Evolutionary conservation across 768 basidiomycete species (phyloP).

Genomic region (Cantharellus anzutake): DNA sequence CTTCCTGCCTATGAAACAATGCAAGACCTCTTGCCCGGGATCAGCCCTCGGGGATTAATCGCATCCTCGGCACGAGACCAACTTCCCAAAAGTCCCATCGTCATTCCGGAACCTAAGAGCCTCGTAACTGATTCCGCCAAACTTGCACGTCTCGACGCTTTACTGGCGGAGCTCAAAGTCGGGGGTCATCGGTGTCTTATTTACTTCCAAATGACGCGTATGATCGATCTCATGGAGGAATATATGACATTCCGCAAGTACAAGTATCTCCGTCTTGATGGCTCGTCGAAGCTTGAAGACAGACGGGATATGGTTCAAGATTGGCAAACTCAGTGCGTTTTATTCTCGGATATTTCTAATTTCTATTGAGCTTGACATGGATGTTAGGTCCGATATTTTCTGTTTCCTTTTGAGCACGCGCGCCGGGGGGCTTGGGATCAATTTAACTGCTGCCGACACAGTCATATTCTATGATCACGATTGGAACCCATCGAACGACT

Average conservation of each 20-base stretch:
- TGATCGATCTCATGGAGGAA: slow-evolving; percentile 99
- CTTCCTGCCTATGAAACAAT: slow-evolving; percentile 30
- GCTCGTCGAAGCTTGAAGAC: slow-evolving; percentile 87
- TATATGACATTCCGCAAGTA: slow-evolving; percentile 93
- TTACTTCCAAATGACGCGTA: slow-evolving; percentile 99
- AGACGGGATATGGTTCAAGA: slow-evolving; percentile 97
- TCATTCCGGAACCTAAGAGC: slow-evolving; percentile 85
- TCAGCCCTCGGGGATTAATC: slow-evolving; percentile 51
- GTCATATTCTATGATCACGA: slow-evolving; percentile 92
- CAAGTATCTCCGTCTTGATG: slow-evolving; percentile 85
- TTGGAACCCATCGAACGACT: slow-evolving; percentile 95
- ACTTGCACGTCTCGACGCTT: slow-evolving; percentile 68
- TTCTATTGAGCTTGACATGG: background rate
- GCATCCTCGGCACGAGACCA: slow-evolving; percentile 47
- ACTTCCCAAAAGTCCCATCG: slow-evolving; percentile 66
- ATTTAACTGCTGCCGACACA: slow-evolving; percentile 88
- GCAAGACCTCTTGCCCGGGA: slow-evolving; percentile 31
- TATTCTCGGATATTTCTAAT: slow-evolving; percentile 2
- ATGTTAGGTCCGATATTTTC: slow-evolving; percentile 61
- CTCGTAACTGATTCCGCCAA: slow-evolving; percentile 95
- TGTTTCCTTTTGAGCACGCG: slow-evolving; percentile 82
- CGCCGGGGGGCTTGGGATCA: slow-evolving; percentile 93
- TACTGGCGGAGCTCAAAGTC: slow-evolving; percentile 84
- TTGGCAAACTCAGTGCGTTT: slow-evolving; percentile 81
- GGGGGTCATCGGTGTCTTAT: slow-evolving; percentile 86